A percentile compares a stretch with the other conserved stretches of the same genome.
phyloP scores from a whole-genome alignment of 169 alveolate species.

The Besnoitia besnoiti region DNA sequence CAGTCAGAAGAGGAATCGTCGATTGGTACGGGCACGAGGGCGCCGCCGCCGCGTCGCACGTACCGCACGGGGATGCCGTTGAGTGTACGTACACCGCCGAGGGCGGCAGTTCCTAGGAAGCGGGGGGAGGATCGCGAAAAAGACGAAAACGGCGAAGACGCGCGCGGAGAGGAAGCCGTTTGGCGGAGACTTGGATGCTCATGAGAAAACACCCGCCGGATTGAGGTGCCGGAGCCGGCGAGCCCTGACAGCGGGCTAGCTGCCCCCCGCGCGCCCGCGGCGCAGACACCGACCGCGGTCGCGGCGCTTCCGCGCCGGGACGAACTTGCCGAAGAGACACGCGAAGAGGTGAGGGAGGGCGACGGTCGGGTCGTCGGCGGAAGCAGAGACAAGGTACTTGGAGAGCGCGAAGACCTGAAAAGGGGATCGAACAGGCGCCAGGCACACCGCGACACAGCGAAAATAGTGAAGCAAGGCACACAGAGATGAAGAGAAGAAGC shows the following conservation, averaged over 20 bases:
- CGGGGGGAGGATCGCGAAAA: background rate
- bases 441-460: too few relatives aligned
- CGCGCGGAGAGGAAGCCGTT: too few relatives aligned
- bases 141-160: background rate
- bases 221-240: background rate
- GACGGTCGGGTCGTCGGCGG: background rate
- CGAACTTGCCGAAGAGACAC: conserved; percentile 11
- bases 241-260: background rate
- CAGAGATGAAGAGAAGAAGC: too few relatives aligned
- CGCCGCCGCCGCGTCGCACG: conserved; percentile 15
- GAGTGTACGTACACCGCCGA: background rate
- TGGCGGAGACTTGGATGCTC: too few relatives aligned
- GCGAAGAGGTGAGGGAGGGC: background rate
- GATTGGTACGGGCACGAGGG: conserved; percentile 5
- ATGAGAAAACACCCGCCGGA: too few relatives aligned
- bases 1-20: background rate
- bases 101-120: background rate
- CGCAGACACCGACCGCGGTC: background rate
- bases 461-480: too few relatives aligned
- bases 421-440: too few relatives aligned
- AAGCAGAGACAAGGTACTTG: background rate
- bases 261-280: background rate
- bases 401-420: background rate
- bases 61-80: background rate
- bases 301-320: conserved; percentile 23